phyloP scores from a whole-genome alignment of 2,329 filamentous ascomycete genomes.

The Penicillium sp. region DNA sequence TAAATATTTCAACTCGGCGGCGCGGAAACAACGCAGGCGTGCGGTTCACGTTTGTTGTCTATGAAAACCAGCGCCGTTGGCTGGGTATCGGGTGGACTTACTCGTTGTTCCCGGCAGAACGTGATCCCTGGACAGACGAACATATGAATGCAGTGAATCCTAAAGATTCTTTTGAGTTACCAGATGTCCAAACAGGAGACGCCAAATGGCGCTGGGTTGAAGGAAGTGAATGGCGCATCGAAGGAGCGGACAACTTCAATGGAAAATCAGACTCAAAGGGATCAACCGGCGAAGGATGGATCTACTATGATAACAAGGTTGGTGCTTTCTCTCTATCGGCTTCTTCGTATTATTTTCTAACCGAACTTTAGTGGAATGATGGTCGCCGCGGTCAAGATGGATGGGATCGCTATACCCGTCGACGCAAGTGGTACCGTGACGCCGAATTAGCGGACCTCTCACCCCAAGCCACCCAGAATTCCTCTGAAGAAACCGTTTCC shows the following conservation, averaged over 20 bases:
- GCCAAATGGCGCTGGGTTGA: conserved; percentile 78
- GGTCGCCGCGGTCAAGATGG: conserved; percentile 81
- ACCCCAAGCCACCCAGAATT: conserved; percentile 43
- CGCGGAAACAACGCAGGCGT: conserved; percentile 67
- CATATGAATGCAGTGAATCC: conserved; percentile 78
- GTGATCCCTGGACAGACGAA: conserved; percentile 92
- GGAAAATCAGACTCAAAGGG: conserved; percentile 42
- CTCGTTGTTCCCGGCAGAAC: conserved; percentile 85
- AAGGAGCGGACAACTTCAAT: conserved; percentile 55
- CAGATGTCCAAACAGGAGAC: conserved; percentile 63
- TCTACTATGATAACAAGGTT: conserved; percentile 97
- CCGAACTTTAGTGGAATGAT: conserved; percentile 70
- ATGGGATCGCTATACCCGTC: conserved; percentile 90
- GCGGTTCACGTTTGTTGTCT: conserved; percentile 93
- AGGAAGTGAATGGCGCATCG: conserved; percentile 82
- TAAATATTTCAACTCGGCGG: conserved; percentile 49
- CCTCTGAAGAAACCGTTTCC: conserved; percentile 44
- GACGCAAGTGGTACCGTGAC: conserved; percentile 94
- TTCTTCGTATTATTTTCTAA: conserved; percentile 2
- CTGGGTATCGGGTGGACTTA: conserved; percentile 92
- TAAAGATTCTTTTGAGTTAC: conserved; percentile 70
- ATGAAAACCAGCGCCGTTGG: conserved; percentile 96
- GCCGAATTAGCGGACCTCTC: conserved; percentile 83
- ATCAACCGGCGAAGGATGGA: conserved; percentile 74
- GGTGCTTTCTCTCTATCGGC: conserved; percentile 16